Base-by-base conservation (phyloP, 179 eudicot genomes). In the Beta corolliflora region DNA sequence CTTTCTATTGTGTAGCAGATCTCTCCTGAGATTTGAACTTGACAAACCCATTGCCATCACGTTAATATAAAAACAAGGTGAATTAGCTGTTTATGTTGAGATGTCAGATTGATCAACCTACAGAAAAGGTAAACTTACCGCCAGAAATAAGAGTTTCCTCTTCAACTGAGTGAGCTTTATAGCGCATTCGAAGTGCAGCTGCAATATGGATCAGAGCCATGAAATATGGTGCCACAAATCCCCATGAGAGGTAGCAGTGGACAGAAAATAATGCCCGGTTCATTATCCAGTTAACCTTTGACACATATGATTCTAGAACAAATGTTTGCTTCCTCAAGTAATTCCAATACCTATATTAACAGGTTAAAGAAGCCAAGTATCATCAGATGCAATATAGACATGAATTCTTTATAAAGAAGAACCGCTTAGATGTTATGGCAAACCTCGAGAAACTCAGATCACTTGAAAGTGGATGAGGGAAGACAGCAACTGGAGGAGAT, bases 251-350 rank as follows among this genome's bases (percentile, higher is more conserved):
- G 79, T 95, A 94, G 90, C 95, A 94, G 89, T 95, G 99, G 58
- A 82, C 60, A 78, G 91, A 85, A 88, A 96, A 96, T 84, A 96
- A 88, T 25, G 96, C 97, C 19, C 94, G 94, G 88, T 94, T 96
- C 99, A 96, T 96, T 14, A 91, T 86, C 96, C 93, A 88, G 80
- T 96, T 96, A 58, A 92, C 91, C 82, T 85, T 86, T 55, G 99
- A 84, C 31, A 97, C 81, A 68, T 94, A 95, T 55, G 99, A 94
- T 85, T 95, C 98, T 82, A 95, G 83, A 77, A 96, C 99, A 87
- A 96, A 96, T 68, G 99, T 96, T 88, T 95, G 99, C 86, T 95
- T 95, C 86, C 99, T 90, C 88, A 95, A 87, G 87, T 95, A 96
- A 85, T 96, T 96, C 99, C 99, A 96, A 73, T 96, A 96, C 91